Percentiles rank a stretch among this genome's conserved stretches.
Conservation (phyloP, 139 green algal species). For the Chlorella sp. region DNA sequence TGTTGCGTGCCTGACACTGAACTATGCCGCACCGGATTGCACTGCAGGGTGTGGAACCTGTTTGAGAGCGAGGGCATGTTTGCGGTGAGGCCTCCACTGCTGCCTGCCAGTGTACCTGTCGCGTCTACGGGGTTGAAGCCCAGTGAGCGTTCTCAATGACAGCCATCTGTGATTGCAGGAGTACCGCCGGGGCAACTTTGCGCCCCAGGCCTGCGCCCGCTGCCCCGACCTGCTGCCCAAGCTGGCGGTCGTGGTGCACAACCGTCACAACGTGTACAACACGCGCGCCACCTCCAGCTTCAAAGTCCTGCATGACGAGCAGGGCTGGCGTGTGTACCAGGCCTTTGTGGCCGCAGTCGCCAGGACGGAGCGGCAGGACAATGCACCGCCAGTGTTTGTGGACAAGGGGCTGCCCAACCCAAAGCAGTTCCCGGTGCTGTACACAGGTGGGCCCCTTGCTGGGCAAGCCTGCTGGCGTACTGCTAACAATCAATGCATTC, state of each 20-base stretch:
- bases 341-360: not conserved
- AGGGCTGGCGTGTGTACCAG: not conserved
- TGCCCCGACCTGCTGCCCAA: not conserved
- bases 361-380: not conserved
- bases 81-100: not conserved
- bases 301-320: not conserved
- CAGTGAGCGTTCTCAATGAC: too few species aligned
- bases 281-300: not conserved
- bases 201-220: not conserved
- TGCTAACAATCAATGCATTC: too few species aligned
- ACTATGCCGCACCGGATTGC: too few species aligned
- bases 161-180: not conserved
- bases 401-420: not conserved
- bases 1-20: too few species aligned
- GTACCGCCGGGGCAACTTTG: not conserved
- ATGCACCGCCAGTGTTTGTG: not conserved
- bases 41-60: conserved; percentile 8
- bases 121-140: too few species aligned
- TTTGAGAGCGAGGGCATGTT: not conserved
- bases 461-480: too few species aligned
- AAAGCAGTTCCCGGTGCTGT: not conserved
- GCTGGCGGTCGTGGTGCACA: not conserved
- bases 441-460: not conserved
- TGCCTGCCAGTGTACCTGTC: too few species aligned
- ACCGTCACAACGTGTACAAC: not conserved